Evolutionary conservation across 768 basidiomycete species (phyloP), one percentile per base, ranked within the genome.

Genomic region (Boletus subparvulus): DNA sequence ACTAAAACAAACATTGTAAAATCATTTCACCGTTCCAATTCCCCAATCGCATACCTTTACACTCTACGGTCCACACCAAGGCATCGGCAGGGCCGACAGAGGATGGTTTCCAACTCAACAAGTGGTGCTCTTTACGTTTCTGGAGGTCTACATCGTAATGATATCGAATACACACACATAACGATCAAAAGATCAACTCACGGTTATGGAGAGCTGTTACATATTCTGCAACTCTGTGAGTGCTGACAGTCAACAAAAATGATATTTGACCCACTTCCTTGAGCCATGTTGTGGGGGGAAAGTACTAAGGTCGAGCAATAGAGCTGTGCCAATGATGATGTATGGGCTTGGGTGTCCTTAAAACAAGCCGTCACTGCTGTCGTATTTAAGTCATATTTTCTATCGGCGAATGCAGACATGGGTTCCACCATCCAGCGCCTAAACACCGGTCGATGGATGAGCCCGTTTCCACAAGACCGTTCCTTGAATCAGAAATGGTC

Each of bases 21-120:
- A 11, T 47, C 16, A 44, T 12, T 17, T 46, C 11, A 19, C 39
- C 3, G 4, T n/a, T 19, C 30, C 36, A 10, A 19, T 24, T 10
- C 10, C 21, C 16, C 16, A 16, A 21, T 39, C 19, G 52, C 81
- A 62, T 61, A 86, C 86, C 74, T 72, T 82, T 85, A 69, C 83
- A 87, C 21, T 76, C 67, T n/a, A 75, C 68, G 11, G 75, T 82
- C 86, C 86, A 88, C 21, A 64, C 53, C 32, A 73, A 61, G 12
- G 73, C 69, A 61, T 80, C 67, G 10, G 76, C 56, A 0, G 75
- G 79, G 1, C 86, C 85, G 6, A 70, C 60, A 2, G 42, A 60
- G 1, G 60, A 64, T 47, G 81, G 78, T 14, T 51, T 69, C 72
- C 74, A 87, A 43, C 69, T 76, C 49, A 86, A 45, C 6, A 73